phyloP scores from a whole-genome alignment of 1,284 basidiomycete genomes.

The Moesziomyces antarcticus region DNA sequence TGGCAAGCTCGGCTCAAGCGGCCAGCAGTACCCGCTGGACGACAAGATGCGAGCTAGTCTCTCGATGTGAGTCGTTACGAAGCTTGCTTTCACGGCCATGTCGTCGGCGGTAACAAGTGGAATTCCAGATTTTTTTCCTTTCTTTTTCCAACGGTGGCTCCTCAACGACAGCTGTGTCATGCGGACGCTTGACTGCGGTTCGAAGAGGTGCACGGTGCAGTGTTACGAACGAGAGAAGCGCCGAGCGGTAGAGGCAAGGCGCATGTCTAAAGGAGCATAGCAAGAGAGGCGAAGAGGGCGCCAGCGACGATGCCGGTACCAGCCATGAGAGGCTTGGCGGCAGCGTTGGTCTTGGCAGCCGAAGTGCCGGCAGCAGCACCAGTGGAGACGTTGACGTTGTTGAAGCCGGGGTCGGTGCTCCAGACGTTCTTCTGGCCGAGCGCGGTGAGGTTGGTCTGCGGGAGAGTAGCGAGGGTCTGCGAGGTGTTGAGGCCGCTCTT shows the following conservation, averaged over 20 bases:
- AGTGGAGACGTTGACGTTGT: slow-evolving; percentile 40
- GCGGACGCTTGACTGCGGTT: too few species aligned
- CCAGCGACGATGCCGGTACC: slow-evolving; percentile 17
- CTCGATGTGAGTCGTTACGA: not conserved
- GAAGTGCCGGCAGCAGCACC: slow-evolving; percentile 4
- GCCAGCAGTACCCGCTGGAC: slow-evolving; percentile 5
- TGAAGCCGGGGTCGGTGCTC: slow-evolving; percentile 40
- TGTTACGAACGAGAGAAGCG: too few species aligned
- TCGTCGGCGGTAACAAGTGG: not conserved
- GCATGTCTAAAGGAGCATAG: slow-evolving; percentile 13
- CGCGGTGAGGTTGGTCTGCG: slow-evolving; percentile 52
- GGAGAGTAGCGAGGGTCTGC: slow-evolving; percentile 36
- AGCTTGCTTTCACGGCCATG: not conserved
- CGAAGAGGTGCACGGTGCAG: too few species aligned
- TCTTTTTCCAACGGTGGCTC: not conserved
- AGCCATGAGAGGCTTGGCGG: slow-evolving; percentile 18
- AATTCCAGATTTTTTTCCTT: not conserved
- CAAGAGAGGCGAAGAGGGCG: slow-evolving; percentile 11
- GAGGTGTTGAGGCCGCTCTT: slow-evolving; percentile 51
- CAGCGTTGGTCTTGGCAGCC: slow-evolving; percentile 23
- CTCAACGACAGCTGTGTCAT: not conserved
- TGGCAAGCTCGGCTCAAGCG: slow-evolving; percentile 1
- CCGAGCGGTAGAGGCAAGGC: too few species aligned
- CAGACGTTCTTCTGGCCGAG: slow-evolving; percentile 62
- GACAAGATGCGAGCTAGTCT: not conserved